A percentile compares a stretch with the other conserved stretches of the same genome.
Conservation (phyloP, 1,284 basidiomycete species). For the Boletellus dicymbophilus region DNA sequence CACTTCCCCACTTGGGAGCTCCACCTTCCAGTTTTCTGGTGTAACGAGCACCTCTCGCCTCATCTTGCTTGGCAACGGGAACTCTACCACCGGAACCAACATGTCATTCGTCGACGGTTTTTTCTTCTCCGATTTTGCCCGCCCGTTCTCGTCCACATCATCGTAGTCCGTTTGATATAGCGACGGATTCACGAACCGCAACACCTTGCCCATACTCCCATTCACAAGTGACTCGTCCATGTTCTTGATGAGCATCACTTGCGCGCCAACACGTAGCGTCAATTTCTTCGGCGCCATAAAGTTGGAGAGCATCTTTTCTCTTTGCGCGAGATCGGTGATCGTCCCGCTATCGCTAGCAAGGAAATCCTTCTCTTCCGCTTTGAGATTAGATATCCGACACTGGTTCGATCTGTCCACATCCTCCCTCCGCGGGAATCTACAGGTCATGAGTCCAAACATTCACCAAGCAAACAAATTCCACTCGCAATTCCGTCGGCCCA, state of each 20-base stretch:
- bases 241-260: conserved; percentile 74
- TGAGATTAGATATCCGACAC: conserved; percentile 54
- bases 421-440: conserved; percentile 80
- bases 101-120: conserved; percentile 34
- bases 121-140: conserved; percentile 25
- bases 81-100: conserved; percentile 77
- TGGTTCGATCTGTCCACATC: conserved; percentile 84
- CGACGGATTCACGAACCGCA: conserved; percentile 48
- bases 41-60: conserved; percentile 62
- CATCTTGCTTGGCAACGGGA: conserved; percentile 62
- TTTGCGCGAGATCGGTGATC: conserved; percentile 50
- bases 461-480: background rate
- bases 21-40: conserved; percentile 83
- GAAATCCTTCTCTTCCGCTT: conserved; percentile 47
- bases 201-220: conserved; percentile 67
- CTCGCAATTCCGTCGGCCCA: conserved; percentile 79
- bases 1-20: conserved; percentile 80
- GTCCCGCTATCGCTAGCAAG: conserved; percentile 55
- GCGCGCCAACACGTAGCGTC: conserved; percentile 51
- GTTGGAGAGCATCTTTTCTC: conserved; percentile 68
- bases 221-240: conserved; percentile 73
- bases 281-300: conserved; percentile 73
- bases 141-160: conserved; percentile 35
- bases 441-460: conserved; percentile 16
- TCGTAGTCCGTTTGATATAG: conserved; percentile 29